A percentile compares a stretch with the other conserved stretches of the same genome.
phyloP scores from a whole-genome alignment of 2,329 filamentous ascomycete genomes.

The Aspergillus sp. region DNA sequence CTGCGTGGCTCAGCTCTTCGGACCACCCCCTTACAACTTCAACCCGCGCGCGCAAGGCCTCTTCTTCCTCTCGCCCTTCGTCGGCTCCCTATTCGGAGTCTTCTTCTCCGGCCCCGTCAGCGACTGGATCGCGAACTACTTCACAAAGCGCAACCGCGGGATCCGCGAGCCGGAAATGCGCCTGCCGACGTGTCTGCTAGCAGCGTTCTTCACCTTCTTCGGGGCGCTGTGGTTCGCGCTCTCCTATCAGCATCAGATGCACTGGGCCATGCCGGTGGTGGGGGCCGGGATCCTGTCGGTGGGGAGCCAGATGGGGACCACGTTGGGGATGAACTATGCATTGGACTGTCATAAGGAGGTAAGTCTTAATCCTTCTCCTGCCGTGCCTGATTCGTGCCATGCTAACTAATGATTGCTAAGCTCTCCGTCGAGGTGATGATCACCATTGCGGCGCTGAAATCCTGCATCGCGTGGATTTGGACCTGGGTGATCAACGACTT shows the following conservation, averaged over 20 bases:
- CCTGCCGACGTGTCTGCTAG: slow-evolving; percentile 18
- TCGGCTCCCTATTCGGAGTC: not conserved
- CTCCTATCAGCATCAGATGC: not conserved
- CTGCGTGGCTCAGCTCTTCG: slow-evolving; percentile 1
- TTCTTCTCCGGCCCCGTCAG: not conserved
- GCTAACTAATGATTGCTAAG: not conserved
- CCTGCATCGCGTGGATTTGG: slow-evolving; percentile 6
- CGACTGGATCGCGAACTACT: not conserved
- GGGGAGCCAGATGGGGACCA: slow-evolving; percentile 4
- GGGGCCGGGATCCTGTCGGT: slow-evolving; percentile 1
- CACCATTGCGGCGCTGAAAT: slow-evolving; percentile 2
- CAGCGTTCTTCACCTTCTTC: slow-evolving; percentile 26
- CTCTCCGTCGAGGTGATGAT: slow-evolving; percentile 6
- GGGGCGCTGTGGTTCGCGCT: slow-evolving; percentile 3
- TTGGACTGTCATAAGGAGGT: slow-evolving; percentile 4
- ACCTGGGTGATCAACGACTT: slow-evolving; percentile 8
- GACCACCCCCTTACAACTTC: not conserved
- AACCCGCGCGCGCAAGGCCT: not conserved
- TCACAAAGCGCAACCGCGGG: slow-evolving; percentile 38
- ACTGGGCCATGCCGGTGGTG: slow-evolving; percentile 1
- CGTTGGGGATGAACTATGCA: slow-evolving; percentile 4
- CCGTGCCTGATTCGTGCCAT: not conserved
- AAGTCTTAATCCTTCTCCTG: not conserved
- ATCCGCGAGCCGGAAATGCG: slow-evolving; percentile 46
- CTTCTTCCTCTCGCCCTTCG: not conserved